Percentiles rank a stretch among this genome's conserved stretches.
Conservation (phyloP, 225 moss, liverwort and hornwort genomes). For the Polytrichum formosum region DNA sequence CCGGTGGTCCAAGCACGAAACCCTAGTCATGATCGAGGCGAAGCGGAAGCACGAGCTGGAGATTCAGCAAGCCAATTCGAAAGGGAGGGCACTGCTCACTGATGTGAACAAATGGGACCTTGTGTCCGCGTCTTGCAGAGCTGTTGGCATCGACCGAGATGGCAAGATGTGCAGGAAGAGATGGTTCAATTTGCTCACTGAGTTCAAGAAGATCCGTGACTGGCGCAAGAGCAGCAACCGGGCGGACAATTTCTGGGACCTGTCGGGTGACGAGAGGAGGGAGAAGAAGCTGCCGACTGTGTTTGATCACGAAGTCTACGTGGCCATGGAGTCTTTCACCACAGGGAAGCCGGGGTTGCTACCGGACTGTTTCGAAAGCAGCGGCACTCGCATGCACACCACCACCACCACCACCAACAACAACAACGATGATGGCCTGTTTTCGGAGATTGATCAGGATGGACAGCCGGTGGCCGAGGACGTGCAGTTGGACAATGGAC, state of each 20-base stretch:
- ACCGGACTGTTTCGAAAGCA: conserved; percentile 23
- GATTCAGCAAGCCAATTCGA: conserved; percentile 32
- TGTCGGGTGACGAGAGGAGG: conserved; percentile 47
- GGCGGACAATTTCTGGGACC: conserved; percentile 46
- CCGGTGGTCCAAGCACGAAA: conserved; percentile 58
- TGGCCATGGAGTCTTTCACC: conserved; percentile 39
- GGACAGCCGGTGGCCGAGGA: conserved; percentile 43
- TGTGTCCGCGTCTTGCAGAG: conserved; percentile 47
- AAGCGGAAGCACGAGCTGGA: conserved; percentile 57
- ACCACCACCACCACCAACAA: not conserved
- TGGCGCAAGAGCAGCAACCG: conserved; percentile 42
- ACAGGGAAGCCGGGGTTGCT: conserved; percentile 20
- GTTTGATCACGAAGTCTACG: conserved; percentile 53
- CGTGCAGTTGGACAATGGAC: conserved; percentile 29
- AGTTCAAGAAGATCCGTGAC: conserved; percentile 53
- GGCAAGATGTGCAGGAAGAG: conserved; percentile 60
- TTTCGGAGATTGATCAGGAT: conserved; percentile 54
- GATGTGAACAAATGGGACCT: conserved; percentile 63
- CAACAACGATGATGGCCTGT: conserved; percentile 37
- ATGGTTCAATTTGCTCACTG: conserved; percentile 56
- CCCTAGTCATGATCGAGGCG: conserved; percentile 57
- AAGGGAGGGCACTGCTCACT: conserved; percentile 33
- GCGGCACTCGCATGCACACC: conserved; percentile 14
- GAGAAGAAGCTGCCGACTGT: conserved; percentile 53
- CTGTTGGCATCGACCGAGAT: conserved; percentile 51